These are phyloP conservation scores for Setaria viridis DNA, from an alignment of 202 grass and related monocot genomes.

Conservation along the genomic window DNA sequence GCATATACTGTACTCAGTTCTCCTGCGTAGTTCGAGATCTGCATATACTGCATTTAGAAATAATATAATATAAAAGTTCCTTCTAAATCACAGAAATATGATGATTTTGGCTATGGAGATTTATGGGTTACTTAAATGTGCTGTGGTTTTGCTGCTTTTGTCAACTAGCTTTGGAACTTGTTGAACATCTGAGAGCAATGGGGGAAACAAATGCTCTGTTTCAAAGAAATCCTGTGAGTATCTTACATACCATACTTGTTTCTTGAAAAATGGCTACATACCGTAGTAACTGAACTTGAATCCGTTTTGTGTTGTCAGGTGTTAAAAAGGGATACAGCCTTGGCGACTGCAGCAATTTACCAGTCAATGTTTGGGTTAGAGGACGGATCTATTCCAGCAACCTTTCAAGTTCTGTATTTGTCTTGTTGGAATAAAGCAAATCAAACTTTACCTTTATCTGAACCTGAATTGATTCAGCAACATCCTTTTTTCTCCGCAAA, in stretches of 20 bases:
- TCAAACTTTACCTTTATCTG: not conserved
- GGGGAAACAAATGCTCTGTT: conserved; percentile 93
- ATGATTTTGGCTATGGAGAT: not conserved
- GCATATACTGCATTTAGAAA: not conserved
- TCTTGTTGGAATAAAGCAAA: conserved; percentile 33
- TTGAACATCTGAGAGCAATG: conserved; percentile 96
- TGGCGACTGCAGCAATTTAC: conserved; percentile 91
- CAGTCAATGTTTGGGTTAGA: conserved; percentile 97
- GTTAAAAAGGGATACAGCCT: conserved; percentile 83
- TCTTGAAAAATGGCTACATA: not conserved
- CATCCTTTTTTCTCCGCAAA: not conserved
- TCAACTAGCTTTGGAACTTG: conserved; percentile 82
- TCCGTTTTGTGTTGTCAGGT: conserved; percentile 59
- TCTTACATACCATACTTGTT: conserved; percentile 14
- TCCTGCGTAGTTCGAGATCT: not conserved
- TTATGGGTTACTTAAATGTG: conserved; percentile 1
- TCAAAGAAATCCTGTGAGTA: conserved; percentile 76
- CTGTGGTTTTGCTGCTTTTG: conserved; percentile 37
- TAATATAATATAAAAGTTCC: conserved; percentile 17
- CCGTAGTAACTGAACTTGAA: conserved; percentile 20
- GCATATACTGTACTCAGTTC: not conserved
- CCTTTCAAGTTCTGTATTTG: conserved; percentile 77
- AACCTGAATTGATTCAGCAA: not conserved
- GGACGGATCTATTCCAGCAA: conserved; percentile 91
- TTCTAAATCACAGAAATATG: conserved; percentile 13